Evolutionary conservation across 1,284 basidiomycete species (phyloP), one percentile per base, ranked within the genome.

Genomic region (Vanrija humicola): DNA sequence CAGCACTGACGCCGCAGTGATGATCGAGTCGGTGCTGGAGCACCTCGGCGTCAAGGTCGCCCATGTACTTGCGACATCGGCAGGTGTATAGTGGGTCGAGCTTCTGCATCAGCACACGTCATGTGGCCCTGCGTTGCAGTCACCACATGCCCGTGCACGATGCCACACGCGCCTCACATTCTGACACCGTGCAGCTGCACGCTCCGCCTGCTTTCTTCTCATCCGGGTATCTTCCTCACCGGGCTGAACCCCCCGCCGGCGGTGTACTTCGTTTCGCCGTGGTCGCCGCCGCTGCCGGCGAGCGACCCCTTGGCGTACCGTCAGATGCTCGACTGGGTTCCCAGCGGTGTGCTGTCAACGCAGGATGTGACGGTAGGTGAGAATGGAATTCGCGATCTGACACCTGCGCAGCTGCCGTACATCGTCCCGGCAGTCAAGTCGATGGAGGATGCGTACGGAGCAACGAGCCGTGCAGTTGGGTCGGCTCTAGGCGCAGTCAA

Each of bases 301-400:
- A 56, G 64, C 6, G 65, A 73, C 43, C 67, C 68, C 1, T 65
- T 70, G 12, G 61, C 65, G 18, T 74, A 73, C 59, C 57, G 62
- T n/a, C 70, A 70, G 38, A 63, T 59, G 10, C 65, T 74, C 28
- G 60, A 66, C 48, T 70, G 68, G 71, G 69, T 75, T n/a, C 74
- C 74, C 1, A 57, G 55, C 16, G 48, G 62, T 14, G 46, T 75
- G n/a, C 65, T 75, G 38, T 62, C 67, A 12, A 70, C 70, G 2
- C 72, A 74, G 53, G 59, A 54, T 64, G 68, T 58, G 40, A 70
- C 50, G 2, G 34, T 34, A 12, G 34, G 34, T 34, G n/a, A n/a
- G n/a, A n/a, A n/a, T n/a, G n/a, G n/a, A n/a, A n/a, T n/a, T n/a
- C n/a, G n/a, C n/a, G n/a, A n/a, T n/a, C n/a, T n/a, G 34, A 18